Evolutionary conservation across 768 basidiomycete genomes (phyloP).

Genomic region (Holtermannia corniformis): DNA sequence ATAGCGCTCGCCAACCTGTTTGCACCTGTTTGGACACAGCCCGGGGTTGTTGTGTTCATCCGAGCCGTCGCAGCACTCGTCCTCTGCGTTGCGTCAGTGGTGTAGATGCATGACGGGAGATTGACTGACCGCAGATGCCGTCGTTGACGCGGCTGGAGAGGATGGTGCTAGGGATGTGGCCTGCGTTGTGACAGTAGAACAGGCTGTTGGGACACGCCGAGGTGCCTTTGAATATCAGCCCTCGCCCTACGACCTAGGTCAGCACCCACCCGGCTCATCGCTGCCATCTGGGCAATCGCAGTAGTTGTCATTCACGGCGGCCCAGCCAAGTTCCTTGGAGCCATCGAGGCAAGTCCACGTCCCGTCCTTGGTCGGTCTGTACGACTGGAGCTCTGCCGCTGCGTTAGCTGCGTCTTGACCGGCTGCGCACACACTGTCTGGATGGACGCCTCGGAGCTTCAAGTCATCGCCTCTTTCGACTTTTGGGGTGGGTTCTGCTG

Average conservation of each 20-base stretch:
- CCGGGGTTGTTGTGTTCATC: constrained; percentile 65
- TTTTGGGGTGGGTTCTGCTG: too few species aligned
- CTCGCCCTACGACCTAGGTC: background rate
- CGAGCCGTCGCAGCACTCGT: constrained; percentile 89
- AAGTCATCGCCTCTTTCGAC: background rate
- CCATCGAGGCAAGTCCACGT: constrained; percentile 63
- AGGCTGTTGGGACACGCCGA: constrained; percentile 64
- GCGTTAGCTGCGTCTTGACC: too few species aligned
- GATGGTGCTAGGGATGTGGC: constrained; percentile 73
- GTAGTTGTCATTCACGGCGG: constrained; percentile 82
- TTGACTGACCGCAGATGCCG: constrained; percentile 73
- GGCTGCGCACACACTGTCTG: background rate
- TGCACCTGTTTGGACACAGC: constrained; percentile 68
- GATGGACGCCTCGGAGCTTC: background rate
- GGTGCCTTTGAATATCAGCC: constrained; percentile 53
- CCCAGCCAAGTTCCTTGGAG: constrained; percentile 65
- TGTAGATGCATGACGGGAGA: background rate
- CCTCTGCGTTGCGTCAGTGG: constrained; percentile 50
- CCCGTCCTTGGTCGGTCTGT: background rate
- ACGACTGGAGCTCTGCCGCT: too few species aligned
- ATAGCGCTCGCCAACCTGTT: constrained; percentile 61
- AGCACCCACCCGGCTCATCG: constrained; percentile 70
- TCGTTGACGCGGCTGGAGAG: constrained; percentile 77
- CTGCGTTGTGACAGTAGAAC: constrained; percentile 81
- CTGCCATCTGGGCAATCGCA: constrained; percentile 93